Base-by-base conservation (phyloP, 176 grass and related monocot species). In the Rhynchospora tenuis region DNA sequence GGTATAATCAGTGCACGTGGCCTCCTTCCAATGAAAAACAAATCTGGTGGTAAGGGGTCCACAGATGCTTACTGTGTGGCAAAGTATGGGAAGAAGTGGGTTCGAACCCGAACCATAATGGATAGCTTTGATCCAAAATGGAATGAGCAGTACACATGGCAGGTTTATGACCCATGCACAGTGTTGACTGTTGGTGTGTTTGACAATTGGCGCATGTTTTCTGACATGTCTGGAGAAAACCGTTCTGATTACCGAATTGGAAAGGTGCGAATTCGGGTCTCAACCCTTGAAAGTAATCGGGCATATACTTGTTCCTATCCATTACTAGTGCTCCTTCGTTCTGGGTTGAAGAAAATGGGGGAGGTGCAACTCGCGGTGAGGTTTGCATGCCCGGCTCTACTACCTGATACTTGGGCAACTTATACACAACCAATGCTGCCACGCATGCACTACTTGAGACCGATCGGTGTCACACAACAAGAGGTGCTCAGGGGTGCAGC, bases 101-200 rank as follows among this genome's bases (percentile, higher is more conserved):
- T 88, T 50, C 89, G 96, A 29, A 98, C 96, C 33, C 91, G 96
- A 26, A 98, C 96, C 59, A 83, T 99, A 24, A 87, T 88, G 31
- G 96, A 99, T 81, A 92, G 42, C 88, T 91, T 99, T 9, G 94
- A 85, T 88, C 96, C 96, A 5, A 86, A 87, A 52, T 99, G 96
- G 96, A 99, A 99, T 82, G 96, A 99, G 77, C 96, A 99, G 89
- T 99, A 99, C 93, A 95, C 91, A 19, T 99, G 96, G 96, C 96
- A 90, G 76, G 96, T 99, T 13, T 95, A 99, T 90, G 96, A 99
- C 82, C 96, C 96, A 0, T 99, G 96, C 89, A 99, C 96, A 0
- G 91, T 95, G 58, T 89, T 99, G 15, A 95, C 96, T 9, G 87
- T 99, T 0, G 93, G 91, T 28, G 92, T 95, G 20, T 99, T 99